Conservation (phyloP, 140 eudicot genomes). For the Senecio squalidus region DNA sequence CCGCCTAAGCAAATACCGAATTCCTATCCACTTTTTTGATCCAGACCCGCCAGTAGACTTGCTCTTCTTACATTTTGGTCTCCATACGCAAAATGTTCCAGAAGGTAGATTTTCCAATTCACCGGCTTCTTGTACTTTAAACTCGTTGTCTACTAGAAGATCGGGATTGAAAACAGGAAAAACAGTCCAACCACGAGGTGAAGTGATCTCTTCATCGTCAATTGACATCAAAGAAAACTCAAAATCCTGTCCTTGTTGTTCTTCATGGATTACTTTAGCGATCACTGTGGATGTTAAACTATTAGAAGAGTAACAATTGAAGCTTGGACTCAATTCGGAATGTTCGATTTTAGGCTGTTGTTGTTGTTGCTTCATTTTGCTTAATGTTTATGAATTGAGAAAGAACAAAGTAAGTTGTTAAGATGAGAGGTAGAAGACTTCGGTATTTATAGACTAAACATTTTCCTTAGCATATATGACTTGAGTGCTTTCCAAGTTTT, state of each 20-base stretch:
- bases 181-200: background rate
- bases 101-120: constrained; percentile 3
- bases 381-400: background rate
- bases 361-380: constrained; percentile 1
- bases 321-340: constrained; percentile 36
- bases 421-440: background rate
- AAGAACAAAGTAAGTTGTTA: background rate
- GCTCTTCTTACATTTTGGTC: constrained; percentile 38
- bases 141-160: background rate
- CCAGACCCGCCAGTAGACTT: constrained; percentile 37
- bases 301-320: constrained; percentile 44
- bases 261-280: constrained; percentile 23
- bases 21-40: constrained; percentile 26
- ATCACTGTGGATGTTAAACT: constrained; percentile 31
- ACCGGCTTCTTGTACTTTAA: background rate
- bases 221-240: background rate
- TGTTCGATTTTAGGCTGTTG: constrained; percentile 12
- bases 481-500: too few relatives aligned
- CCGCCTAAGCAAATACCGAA: constrained; percentile 42
- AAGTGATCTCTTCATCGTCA: constrained; percentile 13
- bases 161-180: constrained; percentile 17
- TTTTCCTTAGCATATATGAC: too few relatives aligned
- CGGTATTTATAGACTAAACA: constrained; percentile 11
- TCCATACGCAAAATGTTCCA: constrained; percentile 5
- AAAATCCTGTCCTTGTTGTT: background rate